A percentile compares a stretch with the other conserved stretches of the same genome.
Evolutionary conservation across 129 eudicot species (phyloP).

Genomic region (Pulicaria dysenterica): DNA sequence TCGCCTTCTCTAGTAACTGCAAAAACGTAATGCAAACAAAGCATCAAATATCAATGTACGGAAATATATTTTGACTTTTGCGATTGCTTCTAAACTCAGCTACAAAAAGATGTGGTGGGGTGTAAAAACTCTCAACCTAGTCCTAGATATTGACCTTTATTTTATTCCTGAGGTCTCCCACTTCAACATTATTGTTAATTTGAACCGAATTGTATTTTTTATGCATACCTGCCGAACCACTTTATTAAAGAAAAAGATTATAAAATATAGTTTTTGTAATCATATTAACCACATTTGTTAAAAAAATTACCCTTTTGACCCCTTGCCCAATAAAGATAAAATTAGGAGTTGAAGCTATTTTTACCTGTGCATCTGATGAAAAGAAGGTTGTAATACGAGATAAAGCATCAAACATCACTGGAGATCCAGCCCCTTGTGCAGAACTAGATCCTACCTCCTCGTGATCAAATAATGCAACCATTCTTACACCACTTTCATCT

Average conservation of each 20-base stretch:
- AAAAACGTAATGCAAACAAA: constrained; percentile 6
- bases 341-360: not conserved
- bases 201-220: too few relatives aligned
- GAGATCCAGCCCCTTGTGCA: constrained; percentile 99
- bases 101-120: too few relatives aligned
- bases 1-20: constrained; percentile 70
- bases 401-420: constrained; percentile 89
- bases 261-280: not conserved
- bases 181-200: too few relatives aligned
- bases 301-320: not conserved
- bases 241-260: not conserved
- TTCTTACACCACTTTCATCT: constrained; percentile 86
- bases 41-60: constrained; percentile 21
- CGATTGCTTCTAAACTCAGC: not conserved
- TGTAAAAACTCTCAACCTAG: not conserved
- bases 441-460: constrained; percentile 97
- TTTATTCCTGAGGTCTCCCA: not conserved
- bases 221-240: not conserved
- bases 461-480: constrained; percentile 94
- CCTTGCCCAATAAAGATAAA: not conserved
- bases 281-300: not conserved
- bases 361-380: constrained; percentile 66
- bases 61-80: not conserved
- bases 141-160: constrained; percentile 5
- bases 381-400: constrained; percentile 77